Evolutionary conservation across 495 filamentous ascomycete genomes (phyloP), one percentile per base, ranked within the genome.

Genomic region (Talaromyces liani): DNA sequence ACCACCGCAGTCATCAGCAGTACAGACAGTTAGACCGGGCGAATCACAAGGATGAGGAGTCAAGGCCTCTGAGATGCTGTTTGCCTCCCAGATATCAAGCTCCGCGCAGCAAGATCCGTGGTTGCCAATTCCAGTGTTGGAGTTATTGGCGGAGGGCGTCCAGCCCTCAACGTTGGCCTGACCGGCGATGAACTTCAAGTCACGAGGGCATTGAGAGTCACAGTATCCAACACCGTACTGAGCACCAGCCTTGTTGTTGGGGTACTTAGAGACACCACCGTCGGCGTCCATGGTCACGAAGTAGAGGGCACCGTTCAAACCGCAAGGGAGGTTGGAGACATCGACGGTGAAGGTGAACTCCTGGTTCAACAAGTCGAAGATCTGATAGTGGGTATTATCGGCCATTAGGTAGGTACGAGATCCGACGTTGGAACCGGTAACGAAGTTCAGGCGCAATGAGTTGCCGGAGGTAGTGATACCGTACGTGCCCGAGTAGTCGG

Each of bases 221-320:
- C 88, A 91, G 71, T 91, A 91, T 0, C 88, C 88, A 0, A 88
- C 89, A n/a, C 88, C 88, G 61, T 88, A 90, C 57, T 77, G 77
- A 53, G 88, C 88, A 47, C 88, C 88, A 4, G 87, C 88, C 45
- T 82, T 80, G 78, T 91, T 91, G 55, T 74, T 71, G 0, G 77
- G 66, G 66, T 77, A 79, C 34, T 75, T 70, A 25, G 80, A 63
- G 64, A 80, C 73, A 22, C 84, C 87, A 69, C 88, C 88, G 56
- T 83, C 82, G 9, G 79, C 70, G 49, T 87, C 80, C 88, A 91
- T 91, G 66, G 82, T 71, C 4, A 83, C 78, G 6, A 91, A 79
- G 71, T 91, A 91, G 24, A 91, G 72, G 14, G 88, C 88, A 59
- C 88, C 88, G 72, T 92, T 90, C 65, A 87, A 82, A 36, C 88